Conservation (phyloP, 139 green algal genomes). For the Limnomonas spitsbergensis region DNA sequence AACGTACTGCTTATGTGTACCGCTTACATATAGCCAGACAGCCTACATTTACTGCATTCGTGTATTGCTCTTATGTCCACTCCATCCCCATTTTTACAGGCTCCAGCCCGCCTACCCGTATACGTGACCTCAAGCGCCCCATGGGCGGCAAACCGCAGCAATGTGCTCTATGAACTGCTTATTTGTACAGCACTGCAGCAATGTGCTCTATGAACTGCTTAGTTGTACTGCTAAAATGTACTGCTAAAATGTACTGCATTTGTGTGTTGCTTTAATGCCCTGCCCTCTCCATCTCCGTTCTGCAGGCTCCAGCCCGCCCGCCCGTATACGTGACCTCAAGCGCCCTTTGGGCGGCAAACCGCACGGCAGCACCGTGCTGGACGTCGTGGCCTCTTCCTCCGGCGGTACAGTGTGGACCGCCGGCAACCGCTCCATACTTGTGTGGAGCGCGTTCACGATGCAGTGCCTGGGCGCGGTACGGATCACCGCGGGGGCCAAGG, state of each 20-base stretch:
- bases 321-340: not conserved
- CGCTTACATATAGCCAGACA: not conserved
- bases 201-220: not conserved
- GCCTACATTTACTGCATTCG: not conserved
- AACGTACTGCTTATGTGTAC: not conserved
- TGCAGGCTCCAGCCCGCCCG: not conserved
- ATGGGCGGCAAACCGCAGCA: not conserved
- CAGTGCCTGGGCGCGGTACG: constrained; percentile 13
- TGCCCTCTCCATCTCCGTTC: no score
- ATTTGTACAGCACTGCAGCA: not conserved
- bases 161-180: not conserved
- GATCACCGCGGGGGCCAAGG: no score
- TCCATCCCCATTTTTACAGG: no score
- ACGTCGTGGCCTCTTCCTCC: not conserved
- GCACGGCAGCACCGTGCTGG: not conserved
- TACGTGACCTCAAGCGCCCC: not conserved
- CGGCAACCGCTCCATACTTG: not conserved
- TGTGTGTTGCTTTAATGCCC: not conserved
- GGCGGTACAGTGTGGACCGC: constrained; percentile 14
- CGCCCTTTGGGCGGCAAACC: not conserved
- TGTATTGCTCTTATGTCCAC: not conserved
- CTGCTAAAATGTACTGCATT: not conserved
- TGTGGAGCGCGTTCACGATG: constrained; percentile 10
- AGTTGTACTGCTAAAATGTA: not conserved
- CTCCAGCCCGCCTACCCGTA: not conserved